phyloP scores from a whole-genome alignment of 2,329 filamentous ascomycete genomes.

The Periconia sp. region DNA sequence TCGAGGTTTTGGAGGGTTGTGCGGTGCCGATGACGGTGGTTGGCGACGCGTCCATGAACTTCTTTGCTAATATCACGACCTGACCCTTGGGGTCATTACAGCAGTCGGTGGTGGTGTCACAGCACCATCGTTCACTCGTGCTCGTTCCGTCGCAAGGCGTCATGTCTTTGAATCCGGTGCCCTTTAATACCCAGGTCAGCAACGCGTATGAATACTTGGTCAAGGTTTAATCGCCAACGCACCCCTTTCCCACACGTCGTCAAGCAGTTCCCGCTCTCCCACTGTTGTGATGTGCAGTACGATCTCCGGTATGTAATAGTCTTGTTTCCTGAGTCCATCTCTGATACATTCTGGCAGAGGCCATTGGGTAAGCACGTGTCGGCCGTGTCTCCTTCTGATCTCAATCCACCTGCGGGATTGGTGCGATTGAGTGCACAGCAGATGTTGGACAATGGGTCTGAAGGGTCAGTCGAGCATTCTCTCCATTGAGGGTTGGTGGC shows the following conservation, averaged over 20 bases:
- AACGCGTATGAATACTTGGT: not conserved
- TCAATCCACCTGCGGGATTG: not conserved
- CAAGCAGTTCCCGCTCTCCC: slow-evolving; percentile 2
- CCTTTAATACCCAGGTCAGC: not conserved
- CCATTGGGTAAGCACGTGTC: slow-evolving; percentile 4
- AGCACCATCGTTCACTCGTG: not conserved
- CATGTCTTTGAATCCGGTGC: not conserved
- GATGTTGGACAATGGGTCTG: slow-evolving; percentile 1
- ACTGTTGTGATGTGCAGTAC: slow-evolving; percentile 2
- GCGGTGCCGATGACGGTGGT: not conserved
- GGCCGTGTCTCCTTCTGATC: not conserved
- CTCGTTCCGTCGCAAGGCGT: slow-evolving; percentile 3
- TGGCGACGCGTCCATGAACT: not conserved
- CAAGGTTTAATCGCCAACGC: not conserved
- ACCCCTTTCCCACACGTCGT: slow-evolving; percentile 1
- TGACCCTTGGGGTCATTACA: not conserved
- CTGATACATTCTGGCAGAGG: slow-evolving; percentile 1
- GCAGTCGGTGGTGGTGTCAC: slow-evolving; percentile 1
- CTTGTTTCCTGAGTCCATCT: not conserved
- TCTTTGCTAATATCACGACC: not conserved
- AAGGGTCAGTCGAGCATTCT: not conserved
- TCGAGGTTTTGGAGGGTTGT: not conserved
- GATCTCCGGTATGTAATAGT: not conserved
- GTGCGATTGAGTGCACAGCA: slow-evolving; percentile 4
- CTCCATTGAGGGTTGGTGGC: not conserved